These are phyloP conservation scores for Hymenoscyphus fructigenus DNA, from an alignment of 2,329 filamentous ascomycete genomes.

Conservation along the genomic window DNA sequence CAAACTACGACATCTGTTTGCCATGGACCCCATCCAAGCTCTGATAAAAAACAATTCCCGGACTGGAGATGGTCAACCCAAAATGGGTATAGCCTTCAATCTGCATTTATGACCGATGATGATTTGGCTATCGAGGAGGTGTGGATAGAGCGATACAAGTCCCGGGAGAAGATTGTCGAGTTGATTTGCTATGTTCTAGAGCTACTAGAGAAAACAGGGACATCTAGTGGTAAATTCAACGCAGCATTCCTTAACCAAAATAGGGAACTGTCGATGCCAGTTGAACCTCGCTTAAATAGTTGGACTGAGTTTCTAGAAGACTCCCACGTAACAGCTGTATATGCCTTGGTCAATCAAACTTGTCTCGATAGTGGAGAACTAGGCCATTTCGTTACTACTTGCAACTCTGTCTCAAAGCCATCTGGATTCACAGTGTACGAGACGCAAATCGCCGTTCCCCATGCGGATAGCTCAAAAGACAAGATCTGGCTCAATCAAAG, in stretches of 20 bases:
- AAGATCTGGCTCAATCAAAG: conserved; percentile 3
- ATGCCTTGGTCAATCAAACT: conserved; percentile 2
- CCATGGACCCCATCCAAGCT: background rate
- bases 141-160: conserved; percentile 5
- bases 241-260: conserved; percentile 1
- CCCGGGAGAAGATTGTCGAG: conserved; percentile 1
- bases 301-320: conserved; percentile 7
- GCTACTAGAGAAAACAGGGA: background rate
- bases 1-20: conserved; percentile 11
- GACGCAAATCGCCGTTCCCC: conserved; percentile 1
- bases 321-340: conserved; percentile 5
- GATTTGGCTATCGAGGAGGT: background rate
- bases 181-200: background rate
- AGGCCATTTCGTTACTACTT: background rate
- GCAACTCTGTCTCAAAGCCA: background rate
- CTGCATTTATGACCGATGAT: background rate
- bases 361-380: conserved; percentile 7
- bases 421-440: background rate
- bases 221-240: background rate
- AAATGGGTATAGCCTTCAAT: background rate
- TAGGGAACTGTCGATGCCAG: conserved; percentile 3
- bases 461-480: background rate
- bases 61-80: background rate
- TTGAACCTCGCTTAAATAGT: conserved; percentile 2
- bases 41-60: conserved; percentile 2